Percentiles rank a stretch among this genome's conserved stretches.
phyloP scores from a whole-genome alignment of 345 rosid genomes.

The Eucalyptus leucophloia region DNA sequence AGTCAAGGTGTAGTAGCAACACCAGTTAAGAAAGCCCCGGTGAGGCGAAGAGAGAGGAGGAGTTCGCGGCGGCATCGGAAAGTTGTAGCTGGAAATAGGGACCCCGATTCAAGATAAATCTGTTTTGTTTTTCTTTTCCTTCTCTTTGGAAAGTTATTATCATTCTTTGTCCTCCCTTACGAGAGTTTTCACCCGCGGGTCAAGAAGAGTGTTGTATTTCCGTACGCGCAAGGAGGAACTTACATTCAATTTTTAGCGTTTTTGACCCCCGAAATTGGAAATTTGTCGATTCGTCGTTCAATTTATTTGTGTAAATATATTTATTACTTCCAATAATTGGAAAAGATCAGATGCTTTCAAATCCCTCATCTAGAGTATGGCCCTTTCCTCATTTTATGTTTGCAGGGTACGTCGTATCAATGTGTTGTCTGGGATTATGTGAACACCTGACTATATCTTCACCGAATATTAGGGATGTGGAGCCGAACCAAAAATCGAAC shows the following conservation, averaged over 20 bases:
- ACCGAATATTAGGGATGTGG: neutral
- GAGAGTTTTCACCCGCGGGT: neutral
- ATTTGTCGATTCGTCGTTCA: neutral
- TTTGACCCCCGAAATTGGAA: neutral
- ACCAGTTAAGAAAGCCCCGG: constrained; percentile 16
- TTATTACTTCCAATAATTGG: neutral
- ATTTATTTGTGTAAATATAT: neutral
- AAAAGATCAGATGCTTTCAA: neutral
- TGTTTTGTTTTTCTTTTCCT: neutral
- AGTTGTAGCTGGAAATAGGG: constrained; percentile 20
- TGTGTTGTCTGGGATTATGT: neutral
- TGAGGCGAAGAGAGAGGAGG: constrained; percentile 50
- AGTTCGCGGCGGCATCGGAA: constrained; percentile 64
- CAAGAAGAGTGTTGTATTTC: neutral
- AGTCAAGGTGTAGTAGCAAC: constrained; percentile 1
- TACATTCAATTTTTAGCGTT: neutral
- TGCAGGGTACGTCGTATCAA: neutral
- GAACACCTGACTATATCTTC: neutral
- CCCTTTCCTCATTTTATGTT: neutral
- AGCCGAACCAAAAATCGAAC: too few species aligned
- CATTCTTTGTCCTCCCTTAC: neutral
- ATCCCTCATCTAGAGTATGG: neutral
- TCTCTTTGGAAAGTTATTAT: neutral
- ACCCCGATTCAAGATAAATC: neutral
- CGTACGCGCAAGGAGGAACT: neutral